phyloP scores from a whole-genome alignment of 768 basidiomycete species.

The Suillus fuscotomentosus region DNA sequence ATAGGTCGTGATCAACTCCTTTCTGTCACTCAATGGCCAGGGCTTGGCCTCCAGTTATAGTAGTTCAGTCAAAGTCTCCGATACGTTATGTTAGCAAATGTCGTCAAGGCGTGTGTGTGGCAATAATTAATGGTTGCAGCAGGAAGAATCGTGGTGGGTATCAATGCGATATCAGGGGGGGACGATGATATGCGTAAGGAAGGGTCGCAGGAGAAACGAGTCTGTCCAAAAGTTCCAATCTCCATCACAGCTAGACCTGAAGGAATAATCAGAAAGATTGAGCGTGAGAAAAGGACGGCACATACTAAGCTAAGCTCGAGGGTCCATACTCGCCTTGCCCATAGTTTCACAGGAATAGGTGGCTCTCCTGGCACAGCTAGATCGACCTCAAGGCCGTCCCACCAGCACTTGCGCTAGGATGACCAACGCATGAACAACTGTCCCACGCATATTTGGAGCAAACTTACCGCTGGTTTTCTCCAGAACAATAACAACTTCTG shows the following conservation, averaged over 20 bases:
- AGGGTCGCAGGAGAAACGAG: background rate
- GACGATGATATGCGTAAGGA: slow-evolving; percentile 4
- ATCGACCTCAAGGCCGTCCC: slow-evolving; percentile 95
- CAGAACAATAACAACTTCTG: slow-evolving; percentile 97
- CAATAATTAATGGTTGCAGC: slow-evolving; percentile 8
- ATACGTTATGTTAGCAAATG: slow-evolving; percentile 4
- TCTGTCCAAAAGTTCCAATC: background rate
- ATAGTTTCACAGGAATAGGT: slow-evolving; percentile 74
- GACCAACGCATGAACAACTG: background rate
- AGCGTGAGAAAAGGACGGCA: slow-evolving; percentile 7
- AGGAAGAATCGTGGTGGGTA: slow-evolving; percentile 4
- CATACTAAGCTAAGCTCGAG: slow-evolving; percentile 90
- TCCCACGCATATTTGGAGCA: background rate
- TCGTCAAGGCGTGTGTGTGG: slow-evolving; percentile 6
- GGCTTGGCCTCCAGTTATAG: background rate
- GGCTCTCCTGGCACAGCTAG: slow-evolving; percentile 57
- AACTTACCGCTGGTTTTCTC: slow-evolving; percentile 97
- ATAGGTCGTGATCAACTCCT: background rate
- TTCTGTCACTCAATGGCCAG: background rate
- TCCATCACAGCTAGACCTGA: background rate
- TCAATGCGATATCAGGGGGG: slow-evolving; percentile 3
- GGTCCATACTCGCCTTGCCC: slow-evolving; percentile 98
- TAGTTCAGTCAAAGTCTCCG: background rate
- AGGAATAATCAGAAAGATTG: background rate
- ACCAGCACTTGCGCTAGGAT: slow-evolving; percentile 96